phyloP scores from a whole-genome alignment of 805 yeast genomes.

The Zygosaccharomyces rouxii region DNA sequence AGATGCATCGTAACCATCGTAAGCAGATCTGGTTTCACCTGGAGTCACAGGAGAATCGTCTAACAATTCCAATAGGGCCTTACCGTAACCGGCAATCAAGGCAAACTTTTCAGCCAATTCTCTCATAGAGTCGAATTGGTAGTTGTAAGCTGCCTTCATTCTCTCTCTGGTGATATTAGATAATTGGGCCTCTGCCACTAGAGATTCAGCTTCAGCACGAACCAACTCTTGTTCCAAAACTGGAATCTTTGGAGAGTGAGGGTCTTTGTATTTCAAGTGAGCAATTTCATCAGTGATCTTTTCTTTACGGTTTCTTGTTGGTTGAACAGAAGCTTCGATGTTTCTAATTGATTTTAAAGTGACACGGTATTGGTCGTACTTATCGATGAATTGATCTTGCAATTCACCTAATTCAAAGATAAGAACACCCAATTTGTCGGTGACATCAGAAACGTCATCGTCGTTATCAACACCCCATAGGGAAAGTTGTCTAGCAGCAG shows the following conservation, averaged over 20 bases:
- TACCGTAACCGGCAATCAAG: conserved; percentile 97
- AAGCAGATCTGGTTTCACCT: conserved; percentile 97
- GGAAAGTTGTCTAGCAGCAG: conserved; percentile 95
- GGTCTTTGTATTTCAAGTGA: conserved; percentile 95
- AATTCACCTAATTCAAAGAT: conserved; percentile 95
- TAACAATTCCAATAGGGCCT: conserved; percentile 89
- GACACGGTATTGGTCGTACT: conserved; percentile 96
- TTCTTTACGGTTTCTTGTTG: conserved; percentile 96
- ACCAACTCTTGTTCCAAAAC: conserved; percentile 97
- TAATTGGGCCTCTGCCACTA: conserved; percentile 98
- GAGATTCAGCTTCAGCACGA: conserved; percentile 97
- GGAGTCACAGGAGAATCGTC: conserved; percentile 98
- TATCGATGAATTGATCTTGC: conserved; percentile 97
- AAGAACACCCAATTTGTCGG: conserved; percentile 94
- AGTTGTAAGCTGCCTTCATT: conserved; percentile 93
- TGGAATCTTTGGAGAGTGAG: conserved; percentile 91
- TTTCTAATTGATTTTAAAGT: conserved; percentile 91
- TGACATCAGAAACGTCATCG: conserved; percentile 94
- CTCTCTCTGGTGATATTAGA: conserved; percentile 97
- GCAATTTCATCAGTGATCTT: conserved; percentile 97
- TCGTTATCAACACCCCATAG: conserved; percentile 98
- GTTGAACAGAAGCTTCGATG: conserved; percentile 97
- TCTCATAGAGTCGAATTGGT: conserved; percentile 92
- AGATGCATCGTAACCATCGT: conserved; percentile 97
- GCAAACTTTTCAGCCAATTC: conserved; percentile 96